phyloP scores from a whole-genome alignment of 306 rosid genomes.

The Malus asiatica region DNA sequence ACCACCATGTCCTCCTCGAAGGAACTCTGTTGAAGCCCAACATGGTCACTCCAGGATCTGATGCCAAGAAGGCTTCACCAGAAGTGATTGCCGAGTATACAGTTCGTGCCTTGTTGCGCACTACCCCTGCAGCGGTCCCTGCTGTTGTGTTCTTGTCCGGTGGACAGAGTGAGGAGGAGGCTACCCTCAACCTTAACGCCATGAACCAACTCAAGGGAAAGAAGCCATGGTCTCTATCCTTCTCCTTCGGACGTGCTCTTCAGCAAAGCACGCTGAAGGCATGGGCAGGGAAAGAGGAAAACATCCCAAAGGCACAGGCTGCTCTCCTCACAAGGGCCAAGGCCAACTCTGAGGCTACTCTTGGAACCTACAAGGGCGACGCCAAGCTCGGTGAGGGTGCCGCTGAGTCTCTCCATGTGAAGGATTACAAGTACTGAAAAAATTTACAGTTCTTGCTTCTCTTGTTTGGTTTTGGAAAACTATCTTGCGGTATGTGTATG shows the following conservation, averaged over 20 bases:
- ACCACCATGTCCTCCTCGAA: constrained; percentile 70
- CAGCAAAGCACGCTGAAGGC: constrained; percentile 88
- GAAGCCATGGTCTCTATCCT: constrained; percentile 82
- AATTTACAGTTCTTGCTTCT: neutral
- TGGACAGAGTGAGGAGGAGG: constrained; percentile 94
- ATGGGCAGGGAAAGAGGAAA: constrained; percentile 63
- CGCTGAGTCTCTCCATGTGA: constrained; percentile 64
- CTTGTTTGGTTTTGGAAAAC: constrained; percentile 1
- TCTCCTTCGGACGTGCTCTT: constrained; percentile 82
- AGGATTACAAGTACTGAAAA: constrained; percentile 52
- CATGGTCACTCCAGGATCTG: constrained; percentile 88
- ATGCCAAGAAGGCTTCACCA: constrained; percentile 42
- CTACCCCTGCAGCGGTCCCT: constrained; percentile 69
- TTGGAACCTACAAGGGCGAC: constrained; percentile 68
- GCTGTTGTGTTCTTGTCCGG: constrained; percentile 79
- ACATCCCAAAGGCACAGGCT: constrained; percentile 51
- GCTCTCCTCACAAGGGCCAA: constrained; percentile 69
- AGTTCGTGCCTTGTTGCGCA: constrained; percentile 54
- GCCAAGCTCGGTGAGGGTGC: constrained; percentile 61
- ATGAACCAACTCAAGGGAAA: constrained; percentile 68
- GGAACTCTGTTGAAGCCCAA: constrained; percentile 86
- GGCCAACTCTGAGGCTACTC: constrained; percentile 77
- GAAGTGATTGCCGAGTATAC: constrained; percentile 70
- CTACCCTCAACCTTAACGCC: constrained; percentile 63
- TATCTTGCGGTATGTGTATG: neutral